Conservation (phyloP, 306 rosid genomes). For the Luffa acutangula region DNA sequence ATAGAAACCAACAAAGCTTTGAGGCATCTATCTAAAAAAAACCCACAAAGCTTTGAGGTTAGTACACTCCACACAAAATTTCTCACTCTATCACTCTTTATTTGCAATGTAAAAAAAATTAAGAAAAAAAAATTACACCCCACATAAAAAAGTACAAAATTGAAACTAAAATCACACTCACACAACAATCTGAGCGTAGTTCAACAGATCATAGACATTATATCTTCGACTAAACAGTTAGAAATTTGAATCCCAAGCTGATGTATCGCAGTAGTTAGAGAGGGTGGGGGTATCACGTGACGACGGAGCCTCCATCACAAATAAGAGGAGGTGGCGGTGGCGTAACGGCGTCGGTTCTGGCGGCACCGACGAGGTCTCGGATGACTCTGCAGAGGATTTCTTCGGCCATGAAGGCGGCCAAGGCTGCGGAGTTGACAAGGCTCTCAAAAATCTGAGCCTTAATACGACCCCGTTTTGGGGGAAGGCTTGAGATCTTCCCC, state of each 20-base stretch:
- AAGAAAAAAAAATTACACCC: not conserved
- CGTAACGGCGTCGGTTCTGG: not conserved
- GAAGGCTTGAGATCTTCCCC: not conserved
- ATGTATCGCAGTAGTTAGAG: not conserved
- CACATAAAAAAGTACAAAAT: not conserved
- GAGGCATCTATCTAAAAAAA: not conserved
- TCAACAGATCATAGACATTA: not conserved
- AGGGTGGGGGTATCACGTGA: not conserved
- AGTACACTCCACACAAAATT: not conserved
- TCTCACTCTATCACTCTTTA: not conserved
- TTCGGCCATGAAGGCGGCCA: not conserved
- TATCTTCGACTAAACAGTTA: too few relatives aligned
- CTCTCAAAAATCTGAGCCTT: conserved; percentile 12
- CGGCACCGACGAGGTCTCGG: not conserved
- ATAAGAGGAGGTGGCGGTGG: not conserved
- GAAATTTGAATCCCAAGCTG: not conserved
- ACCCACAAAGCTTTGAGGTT: not conserved
- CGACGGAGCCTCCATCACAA: not conserved
- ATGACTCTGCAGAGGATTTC: not conserved
- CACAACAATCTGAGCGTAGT: not conserved
- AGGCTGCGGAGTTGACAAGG: conserved; percentile 9
- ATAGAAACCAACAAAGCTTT: not conserved
- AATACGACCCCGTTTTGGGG: conserved; percentile 20
- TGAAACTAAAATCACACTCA: not conserved
- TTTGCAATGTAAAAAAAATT: not conserved